Percentiles rank a stretch among this genome's conserved stretches.
Conservation (phyloP, 1,284 basidiomycete species). For the Heterobasidion occidentale region DNA sequence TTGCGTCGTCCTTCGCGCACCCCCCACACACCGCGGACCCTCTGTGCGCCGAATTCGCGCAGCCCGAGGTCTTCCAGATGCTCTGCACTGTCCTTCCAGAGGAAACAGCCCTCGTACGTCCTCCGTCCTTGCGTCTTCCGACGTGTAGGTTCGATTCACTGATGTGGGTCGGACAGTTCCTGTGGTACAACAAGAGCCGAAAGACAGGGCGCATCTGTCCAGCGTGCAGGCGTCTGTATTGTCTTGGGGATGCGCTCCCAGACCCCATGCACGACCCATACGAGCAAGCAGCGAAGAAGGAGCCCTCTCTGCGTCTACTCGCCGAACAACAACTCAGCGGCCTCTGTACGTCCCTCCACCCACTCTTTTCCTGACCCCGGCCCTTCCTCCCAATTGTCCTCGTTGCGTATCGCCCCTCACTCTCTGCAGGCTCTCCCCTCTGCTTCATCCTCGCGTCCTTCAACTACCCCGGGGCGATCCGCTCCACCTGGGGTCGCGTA, state of each 20-base stretch:
- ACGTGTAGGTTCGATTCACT: not conserved
- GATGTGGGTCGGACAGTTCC: constrained; percentile 35
- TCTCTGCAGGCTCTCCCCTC: constrained; percentile 52
- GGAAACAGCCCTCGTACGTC: constrained; percentile 58
- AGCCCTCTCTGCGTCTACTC: constrained; percentile 34
- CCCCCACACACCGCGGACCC: constrained; percentile 51
- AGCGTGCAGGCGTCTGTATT: constrained; percentile 64
- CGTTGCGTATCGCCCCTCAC: not conserved
- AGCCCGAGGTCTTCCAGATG: constrained; percentile 67
- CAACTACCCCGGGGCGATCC: constrained; percentile 55
- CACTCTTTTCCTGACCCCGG: not conserved
- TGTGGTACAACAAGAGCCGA: constrained; percentile 80
- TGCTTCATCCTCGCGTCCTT: constrained; percentile 69
- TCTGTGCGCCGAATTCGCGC: constrained; percentile 65
- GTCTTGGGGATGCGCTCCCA: constrained; percentile 52
- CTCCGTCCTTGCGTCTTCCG: not conserved
- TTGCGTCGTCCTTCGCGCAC: constrained; percentile 56
- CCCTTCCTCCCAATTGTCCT: not conserved
- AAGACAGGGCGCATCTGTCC: constrained; percentile 62
- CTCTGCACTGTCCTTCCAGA: constrained; percentile 57
- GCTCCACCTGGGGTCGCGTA: constrained; percentile 59
- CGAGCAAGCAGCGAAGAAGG: constrained; percentile 15
- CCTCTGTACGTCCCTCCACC: constrained; percentile 44
- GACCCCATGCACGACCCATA: constrained; percentile 31
- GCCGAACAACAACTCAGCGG: constrained; percentile 69